These are phyloP conservation scores for Mollisia scopiformis DNA, from an alignment of 2,329 filamentous ascomycete genomes.

Conservation along the genomic window DNA sequence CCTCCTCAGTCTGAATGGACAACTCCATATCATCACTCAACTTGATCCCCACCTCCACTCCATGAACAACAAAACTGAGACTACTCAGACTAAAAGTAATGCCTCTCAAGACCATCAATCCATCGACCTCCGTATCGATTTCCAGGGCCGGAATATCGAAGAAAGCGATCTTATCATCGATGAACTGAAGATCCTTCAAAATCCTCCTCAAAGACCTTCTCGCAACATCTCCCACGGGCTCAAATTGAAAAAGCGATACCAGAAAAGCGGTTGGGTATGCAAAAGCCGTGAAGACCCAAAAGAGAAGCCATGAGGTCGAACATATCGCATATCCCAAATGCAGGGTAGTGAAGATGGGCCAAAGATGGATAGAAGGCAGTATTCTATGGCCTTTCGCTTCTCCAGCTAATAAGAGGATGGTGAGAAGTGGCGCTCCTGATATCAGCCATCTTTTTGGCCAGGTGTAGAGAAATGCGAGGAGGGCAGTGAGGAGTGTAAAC, in stretches of 20 bases:
- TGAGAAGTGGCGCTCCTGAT: conserved; percentile 44
- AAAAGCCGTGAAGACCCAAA: conserved; percentile 42
- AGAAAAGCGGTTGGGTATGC: conserved; percentile 48
- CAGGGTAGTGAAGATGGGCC: conserved; percentile 48
- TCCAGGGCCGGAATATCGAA: conserved; percentile 49
- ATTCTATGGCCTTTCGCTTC: conserved; percentile 41
- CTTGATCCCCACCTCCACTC: conserved; percentile 56
- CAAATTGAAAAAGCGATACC: conserved; percentile 50
- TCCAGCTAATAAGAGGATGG: conserved; percentile 39
- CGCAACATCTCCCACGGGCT: conserved; percentile 15
- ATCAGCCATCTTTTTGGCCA: conserved; percentile 42
- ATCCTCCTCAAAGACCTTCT: conserved; percentile 40
- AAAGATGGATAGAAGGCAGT: conserved; percentile 47
- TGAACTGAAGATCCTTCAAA: conserved; percentile 48
- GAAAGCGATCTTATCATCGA: conserved; percentile 51
- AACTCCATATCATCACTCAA: conserved; percentile 55
- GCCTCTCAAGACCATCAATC: conserved; percentile 54
- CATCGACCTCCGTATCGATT: conserved; percentile 56
- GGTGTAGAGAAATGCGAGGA: conserved; percentile 26
- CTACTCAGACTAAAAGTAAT: conserved; percentile 53
- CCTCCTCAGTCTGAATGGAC: conserved; percentile 52
- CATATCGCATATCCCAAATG: conserved; percentile 50
- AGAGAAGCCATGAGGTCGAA: conserved; percentile 55
- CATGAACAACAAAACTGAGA: conserved; percentile 52
- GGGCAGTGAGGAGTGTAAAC: conserved; percentile 14